These are phyloP conservation scores for Saturnispora dispora DNA, from an alignment of 805 yeast genomes.

Conservation along the genomic window DNA sequence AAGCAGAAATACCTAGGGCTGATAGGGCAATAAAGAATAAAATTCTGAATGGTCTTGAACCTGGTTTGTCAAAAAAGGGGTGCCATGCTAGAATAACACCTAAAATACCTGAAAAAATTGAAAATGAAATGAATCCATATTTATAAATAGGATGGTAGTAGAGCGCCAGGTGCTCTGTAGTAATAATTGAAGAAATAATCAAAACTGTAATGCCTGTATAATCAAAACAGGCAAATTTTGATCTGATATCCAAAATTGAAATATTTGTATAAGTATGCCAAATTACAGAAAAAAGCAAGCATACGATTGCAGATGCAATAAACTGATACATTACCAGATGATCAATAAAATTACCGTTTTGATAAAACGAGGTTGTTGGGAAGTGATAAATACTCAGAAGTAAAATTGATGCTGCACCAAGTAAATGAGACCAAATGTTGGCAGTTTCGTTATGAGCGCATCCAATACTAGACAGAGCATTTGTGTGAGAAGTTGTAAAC, in stretches of 20 bases:
- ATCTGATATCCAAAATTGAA: conserved; percentile 50
- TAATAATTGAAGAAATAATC: conserved; percentile 80
- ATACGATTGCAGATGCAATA: conserved; percentile 62
- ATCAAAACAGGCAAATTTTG: conserved; percentile 85
- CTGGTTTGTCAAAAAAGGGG: conserved; percentile 84
- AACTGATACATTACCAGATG: conserved; percentile 53
- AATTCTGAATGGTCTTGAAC: conserved; percentile 70
- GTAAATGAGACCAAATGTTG: conserved; percentile 87
- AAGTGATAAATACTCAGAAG: conserved; percentile 51
- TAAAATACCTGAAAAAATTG: conserved; percentile 54
- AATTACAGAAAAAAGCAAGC: conserved; percentile 66
- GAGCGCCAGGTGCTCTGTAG: conserved; percentile 76
- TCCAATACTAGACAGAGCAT: conserved; percentile 53
- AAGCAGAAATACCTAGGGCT: conserved; percentile 61
- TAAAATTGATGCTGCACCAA: conserved; percentile 54
- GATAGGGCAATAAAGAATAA: conserved; percentile 74
- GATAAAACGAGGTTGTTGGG: conserved; percentile 50
- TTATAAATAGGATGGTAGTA: conserved; percentile 46
- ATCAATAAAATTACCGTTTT: conserved; percentile 30
- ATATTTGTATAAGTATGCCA: conserved; percentile 93
- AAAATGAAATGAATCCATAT: conserved; percentile 45
- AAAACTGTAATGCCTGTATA: conserved; percentile 89
- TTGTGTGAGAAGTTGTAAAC: conserved; percentile 54
- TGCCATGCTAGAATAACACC: conserved; percentile 86
- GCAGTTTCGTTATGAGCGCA: conserved; percentile 76